Evolutionary conservation across 129 eudicot genomes (phyloP), one percentile per base, ranked within the genome.

Genomic region (Artemisia argyi): DNA sequence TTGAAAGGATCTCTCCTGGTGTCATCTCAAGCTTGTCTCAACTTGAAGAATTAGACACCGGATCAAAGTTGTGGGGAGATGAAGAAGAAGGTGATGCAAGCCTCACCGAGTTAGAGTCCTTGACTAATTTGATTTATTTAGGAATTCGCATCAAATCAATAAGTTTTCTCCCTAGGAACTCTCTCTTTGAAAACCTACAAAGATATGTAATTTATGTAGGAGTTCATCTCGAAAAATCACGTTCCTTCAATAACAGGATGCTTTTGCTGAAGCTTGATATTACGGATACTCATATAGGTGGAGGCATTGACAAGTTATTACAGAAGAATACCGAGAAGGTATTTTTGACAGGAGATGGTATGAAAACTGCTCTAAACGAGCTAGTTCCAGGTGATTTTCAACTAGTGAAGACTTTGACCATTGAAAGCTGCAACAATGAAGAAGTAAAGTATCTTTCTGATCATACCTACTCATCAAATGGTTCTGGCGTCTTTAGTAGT

Each of bases 11-110:
- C 67, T 65, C 80, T 6, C 73, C 71, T 7, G 80, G 80, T 63
- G 83, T 82, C 46, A 57, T 82, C 44, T 78, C 86, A 57, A 66
- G 80, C 28, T 55, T 82, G 28, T 48, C 54, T 5, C 75, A 22
- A 32, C 80, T 82, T 28, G 86, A 78, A 69, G 83, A 68, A 51
- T 69, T 82, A 26, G 81, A 82, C 76, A 78, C 78, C 0, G 86
- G 86, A 61, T 78, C 78, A 49, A 77, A 66, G 50, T 74, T 64
- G 69, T 71, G 76, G 74, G 74, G 70, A 71, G 74, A 62, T 12
- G 68, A 39, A 39, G 77, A 68, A 53, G 39, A 68, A 35, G 63
- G 73, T 7, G 80, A 78, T 11, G 73, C 67, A 63, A 72, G 77
- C 71, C 78, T 82, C 50, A 12, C 58, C 2, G 83, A 82, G 44